Base-by-base conservation (phyloP, 148 eudicot species). In the Rhododendron mucronatum region DNA sequence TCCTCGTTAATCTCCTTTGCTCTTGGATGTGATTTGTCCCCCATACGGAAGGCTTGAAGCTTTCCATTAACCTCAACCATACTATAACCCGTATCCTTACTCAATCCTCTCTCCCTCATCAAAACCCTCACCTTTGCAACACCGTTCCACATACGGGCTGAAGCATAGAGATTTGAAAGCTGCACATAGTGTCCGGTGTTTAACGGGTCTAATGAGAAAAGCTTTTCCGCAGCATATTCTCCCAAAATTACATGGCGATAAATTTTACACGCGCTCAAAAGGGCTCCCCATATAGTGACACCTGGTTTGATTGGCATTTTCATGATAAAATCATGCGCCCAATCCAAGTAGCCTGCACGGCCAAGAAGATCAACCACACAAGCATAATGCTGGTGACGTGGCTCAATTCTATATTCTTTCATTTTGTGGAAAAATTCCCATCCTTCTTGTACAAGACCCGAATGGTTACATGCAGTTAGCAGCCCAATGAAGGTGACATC, bases 91-190 rank as follows among this genome's bases (percentile, higher is more conserved):
- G 91, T 80, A 48, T 92, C 95, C 85, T 93, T 95, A 83, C 71
- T 88, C 79, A 93, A 79, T 83, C 94, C 98, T 88, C 89, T 91
- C 44, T 88, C 92, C 86, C 89, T 88, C 96, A 95, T 92, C 84
- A 89, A 20, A 15, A 65, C 74, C 63, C 98, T 89, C 35, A 94
- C 90, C 84, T 90, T 83, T 45, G 85, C 87, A 37, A 93, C 98
- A 59, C 92, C 89, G 77, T 88, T 82, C 96, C 98, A 95, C 89
- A 92, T 86, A 30, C 89, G 89, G 16, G 87, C 87, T 51, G 93
- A 89, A 85, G 96, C 98, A 87, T 95, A 95, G 4, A 95, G 92
- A 90, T 95, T 94, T 1, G 95, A 95, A 51, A 95, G 88, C 90
- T 92, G 96, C 53, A 94, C 94, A 74, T 95, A 94, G 47, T 93